A percentile compares a stretch with the other conserved stretches of the same genome.
These are phyloP conservation scores for Colletotrichum tofieldiae DNA, from an alignment of 2,329 filamentous ascomycete genomes.

Conservation along the genomic window DNA sequence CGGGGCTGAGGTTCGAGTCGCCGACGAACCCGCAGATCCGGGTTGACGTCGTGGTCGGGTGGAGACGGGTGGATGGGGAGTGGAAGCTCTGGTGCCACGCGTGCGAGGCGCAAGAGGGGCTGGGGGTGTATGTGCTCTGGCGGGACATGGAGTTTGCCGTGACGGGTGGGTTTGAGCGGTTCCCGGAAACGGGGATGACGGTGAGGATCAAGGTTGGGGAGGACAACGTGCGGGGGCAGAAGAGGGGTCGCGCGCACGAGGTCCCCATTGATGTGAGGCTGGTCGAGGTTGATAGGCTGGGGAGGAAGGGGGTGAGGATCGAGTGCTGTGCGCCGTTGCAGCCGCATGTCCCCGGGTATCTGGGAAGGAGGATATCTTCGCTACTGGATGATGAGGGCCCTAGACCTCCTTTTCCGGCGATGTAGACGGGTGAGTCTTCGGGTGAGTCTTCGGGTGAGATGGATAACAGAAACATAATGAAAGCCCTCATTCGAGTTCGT, in stretches of 20 bases:
- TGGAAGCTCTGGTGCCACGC: slow-evolving; percentile 6
- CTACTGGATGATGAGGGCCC: not conserved
- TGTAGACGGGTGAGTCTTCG: not conserved
- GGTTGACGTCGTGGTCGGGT: not conserved
- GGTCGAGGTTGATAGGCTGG: slow-evolving; percentile 3
- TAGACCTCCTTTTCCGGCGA: not conserved
- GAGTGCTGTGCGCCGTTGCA: slow-evolving; percentile 1
- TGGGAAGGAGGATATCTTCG: not conserved
- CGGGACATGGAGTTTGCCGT: slow-evolving; percentile 1
- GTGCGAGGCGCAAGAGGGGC: slow-evolving; percentile 5
- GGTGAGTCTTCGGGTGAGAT: no score
- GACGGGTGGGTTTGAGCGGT: not conserved
- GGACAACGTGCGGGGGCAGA: no score
- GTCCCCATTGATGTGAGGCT: slow-evolving; percentile 2
- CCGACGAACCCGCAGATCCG: slow-evolving; percentile 1
- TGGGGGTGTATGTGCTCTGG: not conserved
- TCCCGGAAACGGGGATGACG: not conserved
- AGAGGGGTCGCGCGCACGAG: not conserved
- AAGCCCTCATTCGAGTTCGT: not conserved
- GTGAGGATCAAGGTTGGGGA: not conserved
- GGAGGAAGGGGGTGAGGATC: slow-evolving; percentile 5
- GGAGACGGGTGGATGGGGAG: not conserved
- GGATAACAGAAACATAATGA: not conserved
- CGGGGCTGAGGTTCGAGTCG: slow-evolving; percentile 4
- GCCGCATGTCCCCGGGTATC: not conserved